Conservation (phyloP, 2,329 filamentous ascomycete species). For the Botrytis hyacinthi region DNA sequence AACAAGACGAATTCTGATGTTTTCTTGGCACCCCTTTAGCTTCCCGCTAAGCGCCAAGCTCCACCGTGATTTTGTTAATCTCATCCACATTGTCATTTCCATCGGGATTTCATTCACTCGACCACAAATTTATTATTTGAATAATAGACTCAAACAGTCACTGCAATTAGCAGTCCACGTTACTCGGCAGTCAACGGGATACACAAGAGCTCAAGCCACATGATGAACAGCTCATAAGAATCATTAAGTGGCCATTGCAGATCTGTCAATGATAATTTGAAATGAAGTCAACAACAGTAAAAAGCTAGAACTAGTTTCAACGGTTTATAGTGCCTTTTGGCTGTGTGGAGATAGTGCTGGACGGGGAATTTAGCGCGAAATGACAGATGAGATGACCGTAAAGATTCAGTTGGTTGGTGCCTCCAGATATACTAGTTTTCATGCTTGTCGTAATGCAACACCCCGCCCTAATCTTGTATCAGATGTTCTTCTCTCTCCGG, state of each 20-base stretch:
- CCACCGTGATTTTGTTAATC: background rate
- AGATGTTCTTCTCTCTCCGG: background rate
- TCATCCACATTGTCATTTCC: background rate
- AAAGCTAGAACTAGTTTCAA: background rate
- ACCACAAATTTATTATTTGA: no score
- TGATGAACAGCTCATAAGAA: background rate
- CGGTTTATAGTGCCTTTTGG: background rate
- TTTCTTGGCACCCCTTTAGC: background rate
- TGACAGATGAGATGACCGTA: background rate
- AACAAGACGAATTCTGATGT: background rate
- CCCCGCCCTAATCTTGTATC: fast-evolving
- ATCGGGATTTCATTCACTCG: background rate
- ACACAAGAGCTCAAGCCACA: background rate
- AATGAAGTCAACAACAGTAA: fast-evolving
- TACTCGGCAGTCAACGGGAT: no score
- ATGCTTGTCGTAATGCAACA: background rate
- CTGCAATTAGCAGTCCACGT: no score
- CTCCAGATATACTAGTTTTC: background rate
- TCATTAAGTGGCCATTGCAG: background rate
- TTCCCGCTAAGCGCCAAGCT: background rate
- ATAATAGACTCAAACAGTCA: no score
- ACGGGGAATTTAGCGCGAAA: background rate
- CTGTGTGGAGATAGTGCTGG: background rate
- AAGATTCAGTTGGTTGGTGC: background rate
- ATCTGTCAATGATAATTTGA: background rate